Evolutionary conservation across 352 stramenopile genomes (phyloP), one percentile per base, ranked within the genome.

Genomic region (Phytophthora pini): DNA sequence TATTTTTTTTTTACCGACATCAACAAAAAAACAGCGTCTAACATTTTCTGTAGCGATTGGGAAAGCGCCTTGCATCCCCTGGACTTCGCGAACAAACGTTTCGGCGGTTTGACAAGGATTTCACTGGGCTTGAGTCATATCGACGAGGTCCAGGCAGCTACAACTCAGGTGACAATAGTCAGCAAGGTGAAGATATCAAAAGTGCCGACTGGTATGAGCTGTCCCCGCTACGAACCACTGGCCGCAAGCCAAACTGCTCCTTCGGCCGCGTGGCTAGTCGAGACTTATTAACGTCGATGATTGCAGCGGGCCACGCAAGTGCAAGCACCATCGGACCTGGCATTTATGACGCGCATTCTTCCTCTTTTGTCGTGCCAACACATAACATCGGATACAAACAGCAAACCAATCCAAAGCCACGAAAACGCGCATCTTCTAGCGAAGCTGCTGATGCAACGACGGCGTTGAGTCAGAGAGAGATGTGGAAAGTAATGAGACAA

Each of bases 261-360:
- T 84, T 84, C 29, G 76, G 76, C 4, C 55, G 56, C 24, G 65
- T 74, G 3, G 56, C 68, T 24, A 72, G 65, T 53, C 77, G 78
- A 20, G 78, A 90, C 12, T 54, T 89, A 44, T 50, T 84, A 38
- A 70, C 50, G 17, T 89, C 80, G 8, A 84, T 90, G 79, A 41
- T 67, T 15, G 26, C 61, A 22, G 82, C 82, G 0, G 82, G 80
- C 4, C 78, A 89, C 46, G 29, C 77, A 32, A 84, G 61, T 55
- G 58, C 64, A 0, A 52, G 76, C 4, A 64, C 49, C 1, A 70
- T 88, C 26, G 71, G 57, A 8, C 70, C 72, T 36, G 69, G 75
- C 5, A 56, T 77, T 5, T 79, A 85, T 56, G 68, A 83, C 31
- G 65, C 67, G 5, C 50, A 41, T 57, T 61, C 17, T 8, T 53